Base-by-base conservation (phyloP, 2,329 filamentous ascomycete genomes). In the Cordyceps militaris region DNA sequence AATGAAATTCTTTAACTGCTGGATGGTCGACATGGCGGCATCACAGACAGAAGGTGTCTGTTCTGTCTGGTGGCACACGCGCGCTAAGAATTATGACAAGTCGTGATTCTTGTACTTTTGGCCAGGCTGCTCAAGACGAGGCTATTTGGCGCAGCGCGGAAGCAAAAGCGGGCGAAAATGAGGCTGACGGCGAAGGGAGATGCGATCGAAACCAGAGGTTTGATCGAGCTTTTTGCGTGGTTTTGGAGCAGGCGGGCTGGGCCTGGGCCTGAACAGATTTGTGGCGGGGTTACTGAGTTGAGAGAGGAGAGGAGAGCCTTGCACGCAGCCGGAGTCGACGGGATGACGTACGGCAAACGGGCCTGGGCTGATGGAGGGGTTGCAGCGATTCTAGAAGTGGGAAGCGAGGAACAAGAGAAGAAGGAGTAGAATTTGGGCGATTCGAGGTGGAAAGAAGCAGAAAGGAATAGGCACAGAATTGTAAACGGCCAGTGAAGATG, bases 1-100 rank as follows among this genome's bases (percentile, higher is more conserved):
- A 75, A 97, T 94, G 75, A 97, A 95, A 75, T 97, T 97, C 77
- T 97, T 97, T 67, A 97, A 84, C 71, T 94, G 94, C 78, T 97
- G 93, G 77, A 97, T 96, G 64, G 83, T 84, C 67, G 82, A 85
- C 82, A 85, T 85, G 49, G 14, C 30, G 28, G 48, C 56, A 47
- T 53, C 48, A 58, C 56, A 52, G 42, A 58, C 56, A 10, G 10
- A 38, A 7, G 14, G n/a, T n/a, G n/a, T n/a, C n/a, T n/a, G n/a
- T n/a, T n/a, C n/a, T 30, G 56, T 52, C 48, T 58, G 48, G 47
- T 42, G 21, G 47, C 24, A 44, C 47, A 42, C 30, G 43, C 34
- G 3, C 21, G 40, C 44, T 42, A n/a, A 23, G 28, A 24, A 48
- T 40, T 14, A 38, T 16, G 34, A 40, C 32, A 32, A 28, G 5